A percentile compares a stretch with the other conserved stretches of the same genome.
These are phyloP conservation scores for Silene latifolia DNA, from an alignment of 148 eudicot genomes.

Conservation along the genomic window DNA sequence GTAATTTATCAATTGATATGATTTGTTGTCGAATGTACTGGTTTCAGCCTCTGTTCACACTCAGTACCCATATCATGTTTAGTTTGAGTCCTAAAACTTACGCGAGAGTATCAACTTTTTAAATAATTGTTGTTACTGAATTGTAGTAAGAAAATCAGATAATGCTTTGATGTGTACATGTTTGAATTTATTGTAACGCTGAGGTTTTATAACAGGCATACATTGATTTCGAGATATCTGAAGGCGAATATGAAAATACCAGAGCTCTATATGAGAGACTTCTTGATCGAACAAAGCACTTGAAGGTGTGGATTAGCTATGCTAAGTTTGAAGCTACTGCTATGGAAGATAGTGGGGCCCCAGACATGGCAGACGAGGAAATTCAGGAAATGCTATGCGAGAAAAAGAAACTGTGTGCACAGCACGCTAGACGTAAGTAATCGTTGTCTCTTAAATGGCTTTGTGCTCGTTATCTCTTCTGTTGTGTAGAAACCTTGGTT, in stretches of 20 bases:
- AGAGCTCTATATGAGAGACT: slow-evolving; percentile 91
- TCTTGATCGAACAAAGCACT: slow-evolving; percentile 80
- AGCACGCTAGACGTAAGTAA: slow-evolving; percentile 63
- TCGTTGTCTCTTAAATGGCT: not conserved
- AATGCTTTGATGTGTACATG: not conserved
- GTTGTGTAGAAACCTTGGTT: not conserved
- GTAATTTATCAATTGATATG: not conserved
- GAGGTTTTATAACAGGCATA: slow-evolving; percentile 54
- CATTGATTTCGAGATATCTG: slow-evolving; percentile 86
- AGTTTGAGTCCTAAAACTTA: not conserved
- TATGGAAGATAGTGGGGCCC: slow-evolving; percentile 35
- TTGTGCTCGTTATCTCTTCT: not conserved
- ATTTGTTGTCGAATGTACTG: not conserved
- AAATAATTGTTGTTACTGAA: not conserved
- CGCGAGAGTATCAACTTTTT: not conserved
- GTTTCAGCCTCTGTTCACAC: not conserved
- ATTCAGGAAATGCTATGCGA: slow-evolving; percentile 27
- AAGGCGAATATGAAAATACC: slow-evolving; percentile 72
- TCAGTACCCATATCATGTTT: not conserved
- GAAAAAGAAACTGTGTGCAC: slow-evolving; percentile 49
- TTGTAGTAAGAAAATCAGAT: not conserved
- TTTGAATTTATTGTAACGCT: slow-evolving; percentile 3
- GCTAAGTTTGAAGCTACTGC: slow-evolving; percentile 90
- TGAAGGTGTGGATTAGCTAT: slow-evolving; percentile 94
- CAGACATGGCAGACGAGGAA: slow-evolving; percentile 44